A percentile compares a stretch with the other conserved stretches of the same genome.
Conservation (phyloP, 768 basidiomycete species). For the Russula lepida region DNA sequence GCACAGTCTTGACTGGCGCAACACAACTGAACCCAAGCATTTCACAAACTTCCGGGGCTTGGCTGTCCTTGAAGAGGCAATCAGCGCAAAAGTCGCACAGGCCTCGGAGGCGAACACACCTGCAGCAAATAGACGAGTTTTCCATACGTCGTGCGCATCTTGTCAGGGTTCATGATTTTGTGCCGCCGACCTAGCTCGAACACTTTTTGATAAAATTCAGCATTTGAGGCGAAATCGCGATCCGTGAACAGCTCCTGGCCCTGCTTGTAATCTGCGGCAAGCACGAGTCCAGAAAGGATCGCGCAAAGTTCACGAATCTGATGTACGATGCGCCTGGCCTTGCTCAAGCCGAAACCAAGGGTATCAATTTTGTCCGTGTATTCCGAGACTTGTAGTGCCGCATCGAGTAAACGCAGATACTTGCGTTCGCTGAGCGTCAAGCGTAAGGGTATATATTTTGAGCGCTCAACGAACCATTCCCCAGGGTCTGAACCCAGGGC, state of each 20-base stretch:
- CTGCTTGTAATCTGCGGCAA: slow-evolving; percentile 79
- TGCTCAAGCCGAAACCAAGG: slow-evolving; percentile 65
- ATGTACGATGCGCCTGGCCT: slow-evolving; percentile 79
- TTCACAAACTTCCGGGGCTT: slow-evolving; percentile 73
- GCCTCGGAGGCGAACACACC: slow-evolving; percentile 33
- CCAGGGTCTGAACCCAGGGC: slow-evolving; percentile 53
- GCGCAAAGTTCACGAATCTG: slow-evolving; percentile 84
- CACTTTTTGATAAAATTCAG: slow-evolving; percentile 68
- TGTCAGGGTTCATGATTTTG: slow-evolving; percentile 90
- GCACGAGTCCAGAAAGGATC: slow-evolving; percentile 74
- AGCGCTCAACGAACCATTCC: slow-evolving; percentile 79
- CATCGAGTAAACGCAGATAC: slow-evolving; percentile 76
- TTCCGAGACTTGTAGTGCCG: slow-evolving; percentile 76
- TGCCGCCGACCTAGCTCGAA: slow-evolving; percentile 80
- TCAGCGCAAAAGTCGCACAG: slow-evolving; percentile 6
- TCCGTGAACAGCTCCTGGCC: slow-evolving; percentile 83
- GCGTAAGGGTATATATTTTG: slow-evolving; percentile 75
- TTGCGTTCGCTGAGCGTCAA: slow-evolving; percentile 71
- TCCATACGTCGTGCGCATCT: slow-evolving; percentile 84
- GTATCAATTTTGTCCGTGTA: slow-evolving; percentile 90
- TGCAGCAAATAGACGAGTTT: slow-evolving; percentile 79
- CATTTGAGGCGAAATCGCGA: slow-evolving; percentile 73
- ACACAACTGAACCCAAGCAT: slow-evolving; percentile 75
- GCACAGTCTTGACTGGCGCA: slow-evolving; percentile 66
- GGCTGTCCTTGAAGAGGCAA: slow-evolving; percentile 56